phyloP scores from a whole-genome alignment of 306 rosid species.

The Vigna radiata region DNA sequence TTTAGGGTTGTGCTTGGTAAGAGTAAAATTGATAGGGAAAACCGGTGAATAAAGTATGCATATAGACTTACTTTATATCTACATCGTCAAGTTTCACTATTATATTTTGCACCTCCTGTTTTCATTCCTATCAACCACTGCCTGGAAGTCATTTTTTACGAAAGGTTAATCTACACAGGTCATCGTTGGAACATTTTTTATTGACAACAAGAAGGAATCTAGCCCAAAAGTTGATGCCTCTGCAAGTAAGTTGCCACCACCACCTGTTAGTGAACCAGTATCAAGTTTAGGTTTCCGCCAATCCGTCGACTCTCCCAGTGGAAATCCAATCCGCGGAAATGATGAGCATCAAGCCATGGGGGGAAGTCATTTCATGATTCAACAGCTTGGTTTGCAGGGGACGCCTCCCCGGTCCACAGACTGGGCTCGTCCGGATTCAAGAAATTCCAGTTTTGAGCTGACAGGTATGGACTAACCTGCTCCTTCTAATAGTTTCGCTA shows the following conservation, averaged over 20 bases:
- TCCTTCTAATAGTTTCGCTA: not conserved
- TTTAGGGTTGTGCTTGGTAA: conserved; percentile 11
- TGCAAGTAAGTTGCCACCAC: conserved; percentile 62
- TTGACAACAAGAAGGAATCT: conserved; percentile 73
- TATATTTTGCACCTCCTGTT: not conserved
- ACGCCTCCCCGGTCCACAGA: conserved; percentile 66
- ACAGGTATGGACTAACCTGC: conserved; percentile 58
- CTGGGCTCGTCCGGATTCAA: conserved; percentile 73
- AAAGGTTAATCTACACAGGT: conserved; percentile 61
- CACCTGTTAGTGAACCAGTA: conserved; percentile 61
- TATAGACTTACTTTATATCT: not conserved
- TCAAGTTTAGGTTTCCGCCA: conserved; percentile 70
- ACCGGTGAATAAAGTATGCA: not conserved
- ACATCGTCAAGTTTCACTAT: conserved; percentile 29
- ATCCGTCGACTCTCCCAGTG: conserved; percentile 63
- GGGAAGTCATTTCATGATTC: conserved; percentile 81
- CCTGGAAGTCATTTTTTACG: conserved; percentile 27
- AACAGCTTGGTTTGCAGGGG: conserved; percentile 70
- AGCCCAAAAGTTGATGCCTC: conserved; percentile 73
- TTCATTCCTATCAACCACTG: conserved; percentile 25
- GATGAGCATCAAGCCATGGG: conserved; percentile 77
- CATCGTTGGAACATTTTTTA: conserved; percentile 80
- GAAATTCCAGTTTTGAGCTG: conserved; percentile 65
- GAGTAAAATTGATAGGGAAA: conserved; percentile 14
- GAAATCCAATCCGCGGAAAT: conserved; percentile 66